phyloP scores from a whole-genome alignment of 441 rosid genomes.

The Mallotus repandus region DNA sequence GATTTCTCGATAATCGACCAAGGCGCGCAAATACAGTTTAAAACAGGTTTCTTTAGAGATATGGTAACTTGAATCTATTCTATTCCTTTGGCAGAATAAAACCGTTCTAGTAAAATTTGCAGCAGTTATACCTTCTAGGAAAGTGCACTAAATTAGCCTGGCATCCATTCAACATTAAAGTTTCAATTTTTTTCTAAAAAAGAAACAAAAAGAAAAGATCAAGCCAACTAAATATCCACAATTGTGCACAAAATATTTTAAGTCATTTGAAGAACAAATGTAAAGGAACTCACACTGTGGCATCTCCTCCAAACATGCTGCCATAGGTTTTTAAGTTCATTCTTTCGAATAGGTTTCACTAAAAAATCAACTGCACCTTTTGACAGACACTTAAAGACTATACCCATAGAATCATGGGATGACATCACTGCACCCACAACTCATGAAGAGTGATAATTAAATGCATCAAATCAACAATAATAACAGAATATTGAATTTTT shows the following conservation, averaged over 20 bases:
- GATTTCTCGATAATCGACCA: neutral
- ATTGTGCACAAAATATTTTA: neutral
- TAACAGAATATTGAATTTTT: neutral
- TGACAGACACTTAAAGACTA: constrained; percentile 88
- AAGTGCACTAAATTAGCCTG: neutral
- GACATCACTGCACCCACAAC: constrained; percentile 85
- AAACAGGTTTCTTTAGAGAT: neutral
- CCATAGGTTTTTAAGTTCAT: constrained; percentile 87
- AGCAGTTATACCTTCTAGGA: neutral
- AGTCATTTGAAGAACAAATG: neutral
- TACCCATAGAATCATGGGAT: constrained; percentile 78
- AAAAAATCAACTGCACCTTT: constrained; percentile 92
- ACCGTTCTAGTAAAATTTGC: neutral
- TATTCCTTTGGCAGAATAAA: neutral
- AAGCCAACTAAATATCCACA: neutral
- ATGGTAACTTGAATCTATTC: neutral
- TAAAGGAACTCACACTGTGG: constrained; percentile 54
- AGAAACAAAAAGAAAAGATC: neutral
- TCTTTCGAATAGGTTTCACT: constrained; percentile 89
- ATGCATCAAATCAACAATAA: constrained; percentile 19
- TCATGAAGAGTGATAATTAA: constrained; percentile 27
- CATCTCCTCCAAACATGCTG: constrained; percentile 97
- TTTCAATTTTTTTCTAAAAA: neutral
- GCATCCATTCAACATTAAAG: neutral
- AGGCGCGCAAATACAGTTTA: neutral